Conservation (phyloP, 2,329 filamentous ascomycete genomes). For the Diaporthe vaccinii region DNA sequence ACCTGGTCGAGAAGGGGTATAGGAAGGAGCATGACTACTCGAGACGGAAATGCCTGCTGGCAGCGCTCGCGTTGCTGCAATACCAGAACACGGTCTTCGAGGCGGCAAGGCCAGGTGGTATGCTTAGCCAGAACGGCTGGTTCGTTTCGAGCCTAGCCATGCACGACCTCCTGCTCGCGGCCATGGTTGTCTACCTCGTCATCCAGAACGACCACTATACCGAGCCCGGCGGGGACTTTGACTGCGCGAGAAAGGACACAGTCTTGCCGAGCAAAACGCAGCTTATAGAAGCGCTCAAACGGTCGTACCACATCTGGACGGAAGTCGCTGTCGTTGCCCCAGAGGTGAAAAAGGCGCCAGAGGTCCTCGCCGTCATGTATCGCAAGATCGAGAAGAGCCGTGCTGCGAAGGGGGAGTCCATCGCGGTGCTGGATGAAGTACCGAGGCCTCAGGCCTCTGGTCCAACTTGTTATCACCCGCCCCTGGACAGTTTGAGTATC, state of each 20-base stretch:
- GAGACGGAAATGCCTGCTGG: conserved; percentile 63
- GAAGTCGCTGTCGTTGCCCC: conserved; percentile 53
- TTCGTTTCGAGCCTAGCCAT: conserved; percentile 69
- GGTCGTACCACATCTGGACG: conserved; percentile 60
- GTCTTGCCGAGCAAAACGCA: conserved; percentile 53
- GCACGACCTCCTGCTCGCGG: conserved; percentile 73
- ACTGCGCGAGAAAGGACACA: conserved; percentile 53
- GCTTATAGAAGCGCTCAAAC: conserved; percentile 56
- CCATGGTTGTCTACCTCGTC: conserved; percentile 71
- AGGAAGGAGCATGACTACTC: conserved; percentile 65
- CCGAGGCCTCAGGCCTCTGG: neutral
- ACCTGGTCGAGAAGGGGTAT: conserved; percentile 59
- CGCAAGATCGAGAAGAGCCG: conserved; percentile 50
- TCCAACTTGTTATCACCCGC: neutral
- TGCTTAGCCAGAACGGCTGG: conserved; percentile 66
- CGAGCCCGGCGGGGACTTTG: conserved; percentile 50
- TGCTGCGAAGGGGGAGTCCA: conserved; percentile 8
- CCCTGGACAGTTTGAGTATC: conserved; percentile 19
- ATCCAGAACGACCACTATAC: conserved; percentile 58
- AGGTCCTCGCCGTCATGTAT: conserved; percentile 61
- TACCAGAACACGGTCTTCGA: conserved; percentile 63
- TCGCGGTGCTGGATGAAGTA: conserved; percentile 5
- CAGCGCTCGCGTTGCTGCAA: conserved; percentile 61
- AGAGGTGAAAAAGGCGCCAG: conserved; percentile 61
- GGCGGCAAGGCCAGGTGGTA: conserved; percentile 65